phyloP scores from a whole-genome alignment of 805 yeast species.

The Barnettozyma botsteinii region DNA sequence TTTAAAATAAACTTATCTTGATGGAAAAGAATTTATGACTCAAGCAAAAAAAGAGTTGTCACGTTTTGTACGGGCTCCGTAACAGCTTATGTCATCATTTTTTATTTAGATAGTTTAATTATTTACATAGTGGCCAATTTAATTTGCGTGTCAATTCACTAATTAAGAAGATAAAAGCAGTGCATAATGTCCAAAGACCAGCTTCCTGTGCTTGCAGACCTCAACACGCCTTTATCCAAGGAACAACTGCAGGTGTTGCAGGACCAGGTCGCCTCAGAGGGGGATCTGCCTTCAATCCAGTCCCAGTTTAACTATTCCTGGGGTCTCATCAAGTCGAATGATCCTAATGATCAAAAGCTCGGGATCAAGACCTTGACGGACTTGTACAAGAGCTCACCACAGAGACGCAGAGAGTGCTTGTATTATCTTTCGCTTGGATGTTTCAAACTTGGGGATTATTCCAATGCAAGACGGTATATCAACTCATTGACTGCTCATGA shows the following conservation, averaged over 20 bases:
- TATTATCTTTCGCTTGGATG: constrained; percentile 86
- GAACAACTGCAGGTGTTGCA: constrained; percentile 73
- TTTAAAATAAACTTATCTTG: not conserved
- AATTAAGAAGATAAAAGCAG: no score
- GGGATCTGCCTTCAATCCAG: constrained; percentile 74
- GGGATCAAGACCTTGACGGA: constrained; percentile 75
- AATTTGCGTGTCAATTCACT: no score
- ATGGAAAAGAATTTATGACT: not conserved
- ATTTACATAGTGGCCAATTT: no score
- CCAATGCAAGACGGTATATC: constrained; percentile 79
- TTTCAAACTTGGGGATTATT: constrained; percentile 80
- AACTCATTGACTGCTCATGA: constrained; percentile 74
- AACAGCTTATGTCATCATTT: no score
- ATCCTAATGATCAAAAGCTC: constrained; percentile 58
- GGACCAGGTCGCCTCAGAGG: constrained; percentile 74
- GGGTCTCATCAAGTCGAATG: constrained; percentile 79
- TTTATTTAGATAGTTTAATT: no score
- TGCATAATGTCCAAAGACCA: constrained; percentile 3
- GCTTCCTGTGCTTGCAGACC: constrained; percentile 12
- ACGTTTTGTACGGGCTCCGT: no score
- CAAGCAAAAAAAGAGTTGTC: not conserved
- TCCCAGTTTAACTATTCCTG: constrained; percentile 92
- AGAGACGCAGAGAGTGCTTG: constrained; percentile 81
- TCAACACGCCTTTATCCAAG: constrained; percentile 49
- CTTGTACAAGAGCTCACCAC: constrained; percentile 67